These are phyloP conservation scores for Podospora tetraspora DNA, from an alignment of 495 filamentous ascomycete genomes.

Conservation along the genomic window DNA sequence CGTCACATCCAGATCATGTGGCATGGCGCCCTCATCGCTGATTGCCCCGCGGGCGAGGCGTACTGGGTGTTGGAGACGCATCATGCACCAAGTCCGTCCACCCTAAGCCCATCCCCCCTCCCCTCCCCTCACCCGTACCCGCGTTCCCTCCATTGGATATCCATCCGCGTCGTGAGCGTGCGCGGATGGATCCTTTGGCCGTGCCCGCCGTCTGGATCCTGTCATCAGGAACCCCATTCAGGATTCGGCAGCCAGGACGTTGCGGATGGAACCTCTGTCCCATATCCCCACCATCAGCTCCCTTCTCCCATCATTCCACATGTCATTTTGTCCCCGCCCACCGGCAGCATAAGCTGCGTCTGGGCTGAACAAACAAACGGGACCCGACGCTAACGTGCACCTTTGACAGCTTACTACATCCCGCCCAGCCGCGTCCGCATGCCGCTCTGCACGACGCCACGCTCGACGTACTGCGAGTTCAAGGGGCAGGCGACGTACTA, in stretches of 20 bases:
- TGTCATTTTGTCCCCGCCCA: neutral
- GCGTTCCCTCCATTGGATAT: slow-evolving; percentile 4
- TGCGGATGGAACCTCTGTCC: neutral
- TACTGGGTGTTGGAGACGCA: slow-evolving; percentile 58
- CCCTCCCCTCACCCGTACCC: neutral
- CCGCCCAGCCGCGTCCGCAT: slow-evolving; percentile 40
- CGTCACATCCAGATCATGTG: slow-evolving; percentile 51
- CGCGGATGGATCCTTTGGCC: neutral
- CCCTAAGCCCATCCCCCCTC: slow-evolving; percentile 4
- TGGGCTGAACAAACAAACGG: neutral
- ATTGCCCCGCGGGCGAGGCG: slow-evolving; percentile 44
- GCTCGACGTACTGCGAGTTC: slow-evolving; percentile 51
- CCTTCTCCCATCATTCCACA: neutral
- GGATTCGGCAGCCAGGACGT: neutral
- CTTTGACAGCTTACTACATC: slow-evolving; percentile 50
- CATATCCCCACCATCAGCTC: neutral
- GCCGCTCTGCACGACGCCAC: slow-evolving; percentile 39
- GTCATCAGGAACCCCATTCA: neutral
- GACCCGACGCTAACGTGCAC: neutral
- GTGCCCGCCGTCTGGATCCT: neutral
- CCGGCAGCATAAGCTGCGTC: neutral
- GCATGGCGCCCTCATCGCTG: slow-evolving; percentile 47
- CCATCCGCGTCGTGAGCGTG: slow-evolving; percentile 1
- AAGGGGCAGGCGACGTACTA: slow-evolving; percentile 53
- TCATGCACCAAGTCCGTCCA: slow-evolving; percentile 48